These are phyloP conservation scores for Leptographium lundbergii DNA, from an alignment of 2,329 filamentous ascomycete species.

Conservation along the genomic window DNA sequence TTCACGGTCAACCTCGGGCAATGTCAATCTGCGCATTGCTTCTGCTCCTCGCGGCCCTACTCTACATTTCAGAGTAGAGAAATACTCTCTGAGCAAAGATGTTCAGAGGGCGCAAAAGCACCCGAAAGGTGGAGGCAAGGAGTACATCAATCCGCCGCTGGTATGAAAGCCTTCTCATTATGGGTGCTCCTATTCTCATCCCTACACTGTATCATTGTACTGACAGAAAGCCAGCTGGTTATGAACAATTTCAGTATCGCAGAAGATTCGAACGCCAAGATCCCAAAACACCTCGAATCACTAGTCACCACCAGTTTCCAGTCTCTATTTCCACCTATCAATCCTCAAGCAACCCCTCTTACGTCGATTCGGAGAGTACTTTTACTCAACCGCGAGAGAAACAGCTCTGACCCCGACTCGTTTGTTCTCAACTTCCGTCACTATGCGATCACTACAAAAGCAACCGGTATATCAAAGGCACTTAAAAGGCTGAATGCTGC, in stretches of 20 bases:
- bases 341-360: conserved; percentile 77
- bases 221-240: conserved; percentile 49
- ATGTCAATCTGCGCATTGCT: conserved; percentile 82
- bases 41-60: conserved; percentile 85
- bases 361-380: conserved; percentile 88
- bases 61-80: conserved; percentile 85
- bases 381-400: conserved; percentile 69
- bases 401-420: conserved; percentile 45
- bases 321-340: conserved; percentile 90
- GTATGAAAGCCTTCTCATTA: conserved; percentile 27
- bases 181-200: background rate
- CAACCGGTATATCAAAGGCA: conserved; percentile 71
- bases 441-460: conserved; percentile 85
- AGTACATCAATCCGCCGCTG: conserved; percentile 74
- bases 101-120: conserved; percentile 73
- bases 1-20: conserved; percentile 77
- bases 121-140: conserved; percentile 69
- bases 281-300: conserved; percentile 89
- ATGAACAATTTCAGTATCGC: conserved; percentile 91
- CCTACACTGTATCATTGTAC: background rate
- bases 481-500: conserved; percentile 75
- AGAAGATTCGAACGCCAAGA: conserved; percentile 47
- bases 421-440: conserved; percentile 84
- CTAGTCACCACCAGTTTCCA: conserved; percentile 92
- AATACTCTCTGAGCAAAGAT: conserved; percentile 89